Evolutionary conservation across 2,329 filamentous ascomycete genomes (phyloP).

Genomic region (Calonectria crousiana): DNA sequence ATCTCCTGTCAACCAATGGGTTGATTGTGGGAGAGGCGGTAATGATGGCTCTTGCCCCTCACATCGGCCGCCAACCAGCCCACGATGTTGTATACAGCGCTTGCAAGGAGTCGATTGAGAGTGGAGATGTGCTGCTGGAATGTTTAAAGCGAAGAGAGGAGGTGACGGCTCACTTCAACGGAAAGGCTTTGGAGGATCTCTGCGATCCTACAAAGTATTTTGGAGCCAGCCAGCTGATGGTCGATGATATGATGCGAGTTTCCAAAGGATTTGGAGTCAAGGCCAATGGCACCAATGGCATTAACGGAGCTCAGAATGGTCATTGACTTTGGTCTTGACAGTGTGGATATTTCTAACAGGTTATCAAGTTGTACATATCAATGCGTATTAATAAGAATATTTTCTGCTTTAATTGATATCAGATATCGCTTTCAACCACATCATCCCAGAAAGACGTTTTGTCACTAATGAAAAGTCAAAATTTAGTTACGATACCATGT

Average conservation of each 20-base stretch:
- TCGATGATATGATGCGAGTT: background rate
- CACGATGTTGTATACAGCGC: conserved; percentile 69
- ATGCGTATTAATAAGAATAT: background rate
- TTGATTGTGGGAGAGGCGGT: conserved; percentile 70
- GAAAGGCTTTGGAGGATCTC: background rate
- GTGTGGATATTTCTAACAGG: background rate
- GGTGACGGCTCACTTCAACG: background rate
- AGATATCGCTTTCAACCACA: background rate
- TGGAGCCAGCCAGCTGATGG: conserved; percentile 1
- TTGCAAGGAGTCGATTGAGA: conserved; percentile 48
- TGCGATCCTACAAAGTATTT: conserved; percentile 9
- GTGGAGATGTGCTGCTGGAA: conserved; percentile 8
- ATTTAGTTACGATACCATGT: background rate
- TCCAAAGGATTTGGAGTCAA: background rate
- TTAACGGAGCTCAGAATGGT: background rate
- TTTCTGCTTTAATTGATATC: background rate
- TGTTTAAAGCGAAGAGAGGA: background rate
- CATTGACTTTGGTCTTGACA: background rate
- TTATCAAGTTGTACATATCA: background rate
- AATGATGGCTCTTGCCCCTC: conserved; percentile 70
- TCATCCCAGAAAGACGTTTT: too few species aligned
- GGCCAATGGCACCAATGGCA: background rate
- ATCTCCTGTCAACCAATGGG: conserved; percentile 63
- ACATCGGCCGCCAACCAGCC: conserved; percentile 63
- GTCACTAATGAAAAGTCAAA: too few species aligned